Evolutionary conservation across 108 stramenopile species (phyloP).

Genomic region (Fragilariopsis cylindrus): DNA sequence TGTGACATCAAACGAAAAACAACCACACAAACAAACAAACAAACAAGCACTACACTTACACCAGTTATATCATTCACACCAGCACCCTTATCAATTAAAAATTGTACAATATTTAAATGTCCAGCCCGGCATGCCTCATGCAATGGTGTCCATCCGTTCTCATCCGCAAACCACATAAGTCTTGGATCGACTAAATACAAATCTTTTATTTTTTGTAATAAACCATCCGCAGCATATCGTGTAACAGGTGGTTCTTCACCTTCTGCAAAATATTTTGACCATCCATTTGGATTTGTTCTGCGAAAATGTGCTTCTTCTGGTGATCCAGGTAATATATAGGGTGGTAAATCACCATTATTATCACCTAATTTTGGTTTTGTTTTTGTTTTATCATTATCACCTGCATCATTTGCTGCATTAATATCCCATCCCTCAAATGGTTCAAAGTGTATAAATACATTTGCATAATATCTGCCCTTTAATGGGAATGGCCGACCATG

Average conservation of each 20-base stretch:
- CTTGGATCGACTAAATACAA: constrained; percentile 31
- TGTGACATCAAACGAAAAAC: too few species aligned
- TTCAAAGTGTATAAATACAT: constrained; percentile 84
- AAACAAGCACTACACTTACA: too few species aligned
- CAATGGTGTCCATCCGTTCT: constrained; percentile 60
- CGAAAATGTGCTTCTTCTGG: constrained; percentile 57
- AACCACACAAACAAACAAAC: too few species aligned
- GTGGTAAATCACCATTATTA: constrained; percentile 52
- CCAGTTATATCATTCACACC: constrained; percentile 49
- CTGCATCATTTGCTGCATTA: constrained; percentile 11
- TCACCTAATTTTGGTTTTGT: constrained; percentile 26
- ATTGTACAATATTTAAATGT: constrained; percentile 51
- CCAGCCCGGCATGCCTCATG: constrained; percentile 64
- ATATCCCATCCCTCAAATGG: constrained; percentile 51
- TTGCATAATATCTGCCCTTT: constrained; percentile 80
- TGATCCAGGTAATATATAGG: constrained; percentile 48
- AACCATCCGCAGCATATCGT: constrained; percentile 48
- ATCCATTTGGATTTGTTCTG: constrained; percentile 45
- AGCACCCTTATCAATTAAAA: constrained; percentile 54
- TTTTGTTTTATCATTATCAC: not conserved
- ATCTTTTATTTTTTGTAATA: constrained; percentile 39
- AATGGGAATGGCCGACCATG: constrained; percentile 86
- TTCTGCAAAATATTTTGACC: constrained; percentile 44
- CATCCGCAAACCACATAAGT: constrained; percentile 38
- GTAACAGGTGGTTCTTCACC: constrained; percentile 58